Evolutionary conservation across 768 basidiomycete genomes (phyloP), one percentile per base, ranked within the genome.

Genomic region (Imleria badia): DNA sequence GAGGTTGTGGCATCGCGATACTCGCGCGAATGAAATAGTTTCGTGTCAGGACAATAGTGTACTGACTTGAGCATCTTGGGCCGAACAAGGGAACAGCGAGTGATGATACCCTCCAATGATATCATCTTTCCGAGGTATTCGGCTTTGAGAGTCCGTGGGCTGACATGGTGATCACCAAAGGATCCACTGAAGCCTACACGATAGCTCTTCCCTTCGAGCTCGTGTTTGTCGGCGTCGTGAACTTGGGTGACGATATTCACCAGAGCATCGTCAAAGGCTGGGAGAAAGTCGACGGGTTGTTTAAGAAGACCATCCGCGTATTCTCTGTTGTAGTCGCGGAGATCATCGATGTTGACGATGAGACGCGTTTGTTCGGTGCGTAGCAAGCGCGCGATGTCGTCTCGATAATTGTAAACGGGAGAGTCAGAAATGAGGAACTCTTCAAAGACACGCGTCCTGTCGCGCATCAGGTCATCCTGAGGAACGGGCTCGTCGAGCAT

Each of bases 61-160:
- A 98, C 84, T 12, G 97, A 98, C 69, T 88, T 90, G 67, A 97
- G 81, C 92, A 99, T 96, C 76, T 99, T 99, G 15, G 97, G 97
- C 31, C 97, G 88, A 50, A 98, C 96, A 54, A 99, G 86, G 8
- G 95, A 98, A 71, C 97, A 99, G 54, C 97, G 84, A 5, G 96
- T 98, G 58, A 99, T 94, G 68, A 99, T 99, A 36, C 96, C 97
- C 75, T 99, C 97, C 33, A 99, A 72, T 33, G 91, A 94, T 66
- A 98, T 91, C 94, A 98, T 94, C 73, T 89, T 94, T 45, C 94
- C 91, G 19, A 99, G 83, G 70, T 98, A 89, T 56, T 83, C 80
- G 30, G 94, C 89, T 53, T 86, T 83, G 47, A 99, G 81, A 17
- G 94, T 94, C 9, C 97, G 81, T 44, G 97, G 97, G 72, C 89